Base-by-base conservation (phyloP, 1,284 basidiomycete genomes). In the Rhodotorula sp. region DNA sequence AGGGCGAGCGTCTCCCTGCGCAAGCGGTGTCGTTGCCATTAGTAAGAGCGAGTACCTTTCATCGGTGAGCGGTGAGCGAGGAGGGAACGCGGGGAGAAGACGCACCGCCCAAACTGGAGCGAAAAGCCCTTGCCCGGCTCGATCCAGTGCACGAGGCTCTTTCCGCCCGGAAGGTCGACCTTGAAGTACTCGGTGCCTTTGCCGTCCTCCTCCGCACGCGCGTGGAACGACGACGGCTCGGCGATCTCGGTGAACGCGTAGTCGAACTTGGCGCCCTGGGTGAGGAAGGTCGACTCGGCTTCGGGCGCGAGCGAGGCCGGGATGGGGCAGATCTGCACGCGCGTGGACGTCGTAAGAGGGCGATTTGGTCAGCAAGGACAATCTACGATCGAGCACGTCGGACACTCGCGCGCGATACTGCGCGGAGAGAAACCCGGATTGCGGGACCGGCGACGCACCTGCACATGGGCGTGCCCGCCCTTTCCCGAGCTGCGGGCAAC, bases 381-480 rank as follows among this genome's bases (percentile, higher is more conserved):
- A 41, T 5, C 36, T 25, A 37, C n/a, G 36, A 6, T 25, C 36
- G 7, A 8, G 37, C 27, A 21, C 2, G 56, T 10, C 13, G 5
- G 15, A 5, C n/a, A 15, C n/a, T 17, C 4, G 27, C 19, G n/a
- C n/a, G n/a, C n/a, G n/a, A n/a, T n/a, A 15, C 17, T 44, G 12
- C 34, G 19, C 3, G 36, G 39, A 29, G 17, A 12, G 13, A 27
- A 32, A 50, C 21, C 54, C 3, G 36, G 22, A 48, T 21, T 12
- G 9, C 9, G 21, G 46, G 10, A 29, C 15, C 0, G n/a, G 37
- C 27, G 37, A 65, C 73, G n/a, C 34, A 77, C 78, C 74, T 79
- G 78, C 27, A 96, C 85, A 82, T 97, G 94, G 10, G 93, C 93
- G 80, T 98, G 94, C 0, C 94, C 94, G n/a, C 93, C 94, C 80